Percentiles rank a stretch among this genome's conserved stretches.
These are phyloP conservation scores for Perkinsus marinus DNA, from an alignment of 169 alveolate species.

Conservation along the genomic window DNA sequence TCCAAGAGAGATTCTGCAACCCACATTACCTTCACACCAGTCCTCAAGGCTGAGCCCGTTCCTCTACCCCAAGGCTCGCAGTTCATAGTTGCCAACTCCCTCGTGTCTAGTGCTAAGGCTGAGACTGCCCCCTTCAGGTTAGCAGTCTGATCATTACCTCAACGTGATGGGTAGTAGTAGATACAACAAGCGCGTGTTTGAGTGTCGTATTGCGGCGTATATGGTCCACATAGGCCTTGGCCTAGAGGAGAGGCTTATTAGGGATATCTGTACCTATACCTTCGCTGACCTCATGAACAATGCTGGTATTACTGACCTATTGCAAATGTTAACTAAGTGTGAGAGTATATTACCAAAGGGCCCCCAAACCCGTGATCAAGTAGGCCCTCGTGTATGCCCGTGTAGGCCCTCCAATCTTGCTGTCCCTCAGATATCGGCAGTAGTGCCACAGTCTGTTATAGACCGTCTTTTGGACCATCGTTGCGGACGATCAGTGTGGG, in stretches of 20 bases:
- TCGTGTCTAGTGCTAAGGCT: background rate
- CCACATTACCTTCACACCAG: conserved; percentile 46
- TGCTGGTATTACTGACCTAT: background rate
- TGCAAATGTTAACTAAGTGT: background rate
- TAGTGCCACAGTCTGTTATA: background rate
- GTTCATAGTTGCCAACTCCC: conserved; percentile 42
- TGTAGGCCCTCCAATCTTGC: background rate
- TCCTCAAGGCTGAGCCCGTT: conserved; percentile 18
- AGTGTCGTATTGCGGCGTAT: conserved; percentile 41
- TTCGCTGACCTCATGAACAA: background rate
- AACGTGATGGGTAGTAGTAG: conserved; percentile 14
- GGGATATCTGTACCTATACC: background rate
- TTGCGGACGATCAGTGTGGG: background rate
- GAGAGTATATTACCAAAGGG: background rate
- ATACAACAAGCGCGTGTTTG: conserved; percentile 55
- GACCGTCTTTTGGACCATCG: background rate
- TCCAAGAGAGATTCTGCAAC: conserved; percentile 36
- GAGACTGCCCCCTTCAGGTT: background rate
- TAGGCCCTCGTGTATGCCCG: background rate
- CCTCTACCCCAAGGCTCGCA: conserved; percentile 32
- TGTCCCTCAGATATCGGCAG: background rate
- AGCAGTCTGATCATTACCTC: background rate
- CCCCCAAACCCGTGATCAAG: background rate
- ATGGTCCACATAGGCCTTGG: background rate
- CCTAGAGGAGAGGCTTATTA: background rate